Conservation (phyloP, 2,329 filamentous ascomycete species). For the Clarireedia hainanense region DNA sequence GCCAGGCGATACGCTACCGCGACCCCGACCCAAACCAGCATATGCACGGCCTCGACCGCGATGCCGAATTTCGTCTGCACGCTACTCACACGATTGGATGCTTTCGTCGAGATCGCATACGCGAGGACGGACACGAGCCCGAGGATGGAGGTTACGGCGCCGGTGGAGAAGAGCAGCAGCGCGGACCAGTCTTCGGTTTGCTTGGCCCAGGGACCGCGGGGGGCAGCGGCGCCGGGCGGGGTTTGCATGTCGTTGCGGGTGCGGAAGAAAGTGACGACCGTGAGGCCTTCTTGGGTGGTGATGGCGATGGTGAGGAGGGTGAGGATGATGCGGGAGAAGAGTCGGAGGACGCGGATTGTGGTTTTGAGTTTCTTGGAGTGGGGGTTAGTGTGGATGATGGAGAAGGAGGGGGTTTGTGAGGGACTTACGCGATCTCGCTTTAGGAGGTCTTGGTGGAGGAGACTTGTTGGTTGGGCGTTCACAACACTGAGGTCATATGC, state of each 20-base stretch:
- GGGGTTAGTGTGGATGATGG: neutral
- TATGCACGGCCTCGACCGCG: conserved; percentile 10
- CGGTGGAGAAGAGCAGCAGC: conserved; percentile 13
- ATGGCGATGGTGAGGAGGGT: neutral
- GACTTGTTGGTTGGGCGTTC: neutral
- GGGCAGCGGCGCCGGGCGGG: neutral
- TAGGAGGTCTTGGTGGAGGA: neutral
- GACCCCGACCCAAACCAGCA: conserved; percentile 15
- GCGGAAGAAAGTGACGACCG: neutral
- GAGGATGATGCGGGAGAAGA: neutral
- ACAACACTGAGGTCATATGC: neutral
- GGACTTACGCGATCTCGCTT: neutral
- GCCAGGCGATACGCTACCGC: conserved; percentile 15
- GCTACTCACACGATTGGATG: conserved; percentile 12
- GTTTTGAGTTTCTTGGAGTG: neutral
- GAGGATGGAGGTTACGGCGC: conserved; percentile 10
- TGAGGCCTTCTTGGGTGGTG: neutral
- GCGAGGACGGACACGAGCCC: conserved; percentile 13
- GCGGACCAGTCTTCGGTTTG: conserved; percentile 11
- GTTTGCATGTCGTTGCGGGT: neutral
- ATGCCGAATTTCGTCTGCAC: conserved; percentile 9
- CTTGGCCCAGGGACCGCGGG: neutral
- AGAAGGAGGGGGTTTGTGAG: rapidly evolving
- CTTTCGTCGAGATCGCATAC: conserved; percentile 12
- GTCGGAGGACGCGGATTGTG: neutral